Evolutionary conservation across 2,329 filamentous ascomycete species (phyloP), one percentile per base, ranked within the genome.

Genomic region (Diaporthe ilicicola): DNA sequence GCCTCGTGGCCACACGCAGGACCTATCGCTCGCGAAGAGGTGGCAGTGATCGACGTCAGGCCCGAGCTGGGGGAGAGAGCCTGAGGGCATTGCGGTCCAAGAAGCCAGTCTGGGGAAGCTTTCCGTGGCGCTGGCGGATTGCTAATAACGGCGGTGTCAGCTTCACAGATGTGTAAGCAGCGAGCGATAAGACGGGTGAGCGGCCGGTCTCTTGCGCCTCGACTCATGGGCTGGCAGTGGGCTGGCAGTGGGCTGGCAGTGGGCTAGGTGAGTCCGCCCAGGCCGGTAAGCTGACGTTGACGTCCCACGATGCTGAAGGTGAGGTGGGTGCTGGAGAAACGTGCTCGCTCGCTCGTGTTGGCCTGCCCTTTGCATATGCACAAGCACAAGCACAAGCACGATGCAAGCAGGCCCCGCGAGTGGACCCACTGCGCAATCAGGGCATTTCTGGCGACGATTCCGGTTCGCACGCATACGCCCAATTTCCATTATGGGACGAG

Each of bases 211-310:
- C 9, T 46, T 46, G 56, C 17, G 39, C 39, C 39, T 62, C 56
- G 56, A 62, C 46, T 34, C 27, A 22, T 62, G 42, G 9, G 59
- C 59, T 64, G 32, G 4, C n/a, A n/a, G 29, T 39, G n/a, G 32
- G 24, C 53, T 55, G n/a, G 10, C n/a, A n/a, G n/a, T n/a, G n/a
- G n/a, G n/a, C n/a, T n/a, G n/a, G n/a, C n/a, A n/a, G 44, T 50
- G 59, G 51, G 22, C 59, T 37, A 24, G 44, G 44, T 19, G 59
- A 64, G 19, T 48, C 59, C 44, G 44, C 44, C 48, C 42, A 13
- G 34, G 59, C 19, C 44, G 59, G 59, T 64, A 64, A 64, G 59
- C 59, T 64, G 59, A 64, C 59, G 59, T 64, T 44, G 29, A 24
- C 4, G 42, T 50, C 44, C 19, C 15, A 29, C 59, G 27, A 48